Evolutionary conservation across 108 stramenopile species (phyloP).

Genomic region (Aurantiochytrium sp.): DNA sequence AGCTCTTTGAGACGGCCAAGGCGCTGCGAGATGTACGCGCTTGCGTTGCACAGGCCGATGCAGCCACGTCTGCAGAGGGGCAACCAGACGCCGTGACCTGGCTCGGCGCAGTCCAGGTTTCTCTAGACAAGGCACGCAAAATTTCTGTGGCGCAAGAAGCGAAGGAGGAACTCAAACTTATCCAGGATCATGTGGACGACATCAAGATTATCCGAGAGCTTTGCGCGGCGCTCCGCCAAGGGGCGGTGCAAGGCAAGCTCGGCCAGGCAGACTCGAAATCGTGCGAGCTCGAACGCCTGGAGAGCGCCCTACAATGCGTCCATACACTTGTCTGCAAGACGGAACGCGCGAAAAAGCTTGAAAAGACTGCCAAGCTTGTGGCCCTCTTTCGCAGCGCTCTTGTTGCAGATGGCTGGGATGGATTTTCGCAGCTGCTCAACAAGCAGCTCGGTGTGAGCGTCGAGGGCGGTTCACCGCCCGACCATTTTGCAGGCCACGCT

Average conservation of each 20-base stretch:
- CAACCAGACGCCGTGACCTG: not conserved
- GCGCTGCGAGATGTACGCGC: not conserved
- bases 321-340: constrained; percentile 15
- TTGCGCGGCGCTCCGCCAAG: not conserved
- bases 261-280: not conserved
- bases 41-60: not conserved
- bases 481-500: not conserved
- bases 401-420: not conserved
- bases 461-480: not conserved
- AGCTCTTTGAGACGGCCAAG: not conserved
- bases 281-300: not conserved
- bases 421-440: not conserved
- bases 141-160: not conserved
- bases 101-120: not conserved
- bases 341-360: not conserved
- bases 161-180: not conserved
- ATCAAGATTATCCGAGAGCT: not conserved
- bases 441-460: not conserved
- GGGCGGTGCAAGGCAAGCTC: not conserved
- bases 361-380: constrained; percentile 5
- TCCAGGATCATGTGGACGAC: constrained; percentile 5
- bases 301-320: not conserved
- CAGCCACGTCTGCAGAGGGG: not conserved
- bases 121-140: not conserved
- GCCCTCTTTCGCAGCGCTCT: not conserved